Percentiles rank a stretch among this genome's conserved stretches.
phyloP scores from a whole-genome alignment of 306 rosid species.

The Quercus mongolica region DNA sequence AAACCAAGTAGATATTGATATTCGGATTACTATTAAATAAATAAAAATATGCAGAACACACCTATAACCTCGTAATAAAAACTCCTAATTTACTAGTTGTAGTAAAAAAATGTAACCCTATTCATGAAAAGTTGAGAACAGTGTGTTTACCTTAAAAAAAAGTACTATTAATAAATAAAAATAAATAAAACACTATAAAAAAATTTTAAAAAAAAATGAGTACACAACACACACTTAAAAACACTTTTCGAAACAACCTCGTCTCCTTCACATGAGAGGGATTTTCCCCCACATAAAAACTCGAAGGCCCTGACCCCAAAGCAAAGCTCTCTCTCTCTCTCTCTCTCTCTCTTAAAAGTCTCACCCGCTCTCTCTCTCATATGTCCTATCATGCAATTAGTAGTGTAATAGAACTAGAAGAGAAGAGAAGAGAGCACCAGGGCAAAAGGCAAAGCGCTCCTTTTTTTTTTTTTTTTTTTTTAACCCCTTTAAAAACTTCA shows the following conservation, averaged over 20 bases:
- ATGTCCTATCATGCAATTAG: slow-evolving; percentile 83
- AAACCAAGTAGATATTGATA: too few relatives aligned
- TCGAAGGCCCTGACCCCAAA: slow-evolving; percentile 33
- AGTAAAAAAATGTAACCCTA: too few relatives aligned
- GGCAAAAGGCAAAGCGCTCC: too few relatives aligned
- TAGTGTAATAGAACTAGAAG: slow-evolving; percentile 18
- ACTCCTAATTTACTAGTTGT: too few relatives aligned
- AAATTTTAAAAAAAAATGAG: not conserved
- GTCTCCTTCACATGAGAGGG: slow-evolving; percentile 45
- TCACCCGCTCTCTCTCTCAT: slow-evolving; percentile 22
- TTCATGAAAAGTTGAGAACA: not conserved
- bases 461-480: not conserved
- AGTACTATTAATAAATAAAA: too few relatives aligned
- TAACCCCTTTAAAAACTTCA: slow-evolving; percentile 8
- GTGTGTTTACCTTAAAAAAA: slow-evolving; percentile 23
- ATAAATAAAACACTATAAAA: not conserved
- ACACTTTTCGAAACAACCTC: slow-evolving; percentile 44
- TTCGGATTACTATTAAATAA: too few relatives aligned
- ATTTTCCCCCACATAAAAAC: slow-evolving; percentile 35
- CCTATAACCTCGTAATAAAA: too few relatives aligned
- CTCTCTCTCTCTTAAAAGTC: not conserved
- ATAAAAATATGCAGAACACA: too few relatives aligned
- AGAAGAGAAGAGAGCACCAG: too few relatives aligned
- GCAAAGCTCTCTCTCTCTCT: slow-evolving; percentile 7
- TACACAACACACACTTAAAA: not conserved